Evolutionary conservation across 73 alveolate species (phyloP), one percentile per base, ranked within the genome.

Genomic region (Paramecium sonneborni): DNA sequence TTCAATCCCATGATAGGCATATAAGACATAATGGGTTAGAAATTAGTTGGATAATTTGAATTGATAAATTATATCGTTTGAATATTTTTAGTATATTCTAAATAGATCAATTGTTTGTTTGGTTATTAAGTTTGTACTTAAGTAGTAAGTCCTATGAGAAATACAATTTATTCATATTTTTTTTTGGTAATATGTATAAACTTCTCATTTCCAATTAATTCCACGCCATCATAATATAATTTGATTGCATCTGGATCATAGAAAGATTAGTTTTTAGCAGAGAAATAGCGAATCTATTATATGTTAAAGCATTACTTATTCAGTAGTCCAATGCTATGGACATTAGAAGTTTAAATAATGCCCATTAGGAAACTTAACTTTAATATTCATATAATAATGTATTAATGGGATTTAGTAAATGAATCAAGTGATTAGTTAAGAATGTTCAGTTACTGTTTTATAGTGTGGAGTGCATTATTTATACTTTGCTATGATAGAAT

Each of bases 381-480:
- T 37, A 14, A 74, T 74, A 74, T 39, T 74, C 87, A 62, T 62
- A 23, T 34, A 72, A 72, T 43, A 79, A 79, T 79, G 90, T 30
- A 79, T 79, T 43, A 79, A 24, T 46, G 44, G 48, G 90, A 79
- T 62, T 30, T 79, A 41, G 90, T 79, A 18, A 46, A 79, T 79
- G 90, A 79, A 23, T 79, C 41, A 2, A 23, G 55, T 21, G 90
- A 79, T 39, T 34, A 79, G 55, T 79, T 79, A 44, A 79, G 74
- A 79, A 24, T 79, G 72, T 79, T 79, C 24, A 62, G 76, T 15
- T 79, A 79, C 24, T 38, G 55, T 37, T 79, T 79, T 23, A 79
- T 46, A 14, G 30, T 44, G 3, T 79, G 90, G 90, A 30, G 43
- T 23, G 90, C 74, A 4, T 32, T 79, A 34, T 79, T 79, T 79